Conservation (phyloP, 495 filamentous ascomycete species). For the Beverwykella pulmonaria region DNA sequence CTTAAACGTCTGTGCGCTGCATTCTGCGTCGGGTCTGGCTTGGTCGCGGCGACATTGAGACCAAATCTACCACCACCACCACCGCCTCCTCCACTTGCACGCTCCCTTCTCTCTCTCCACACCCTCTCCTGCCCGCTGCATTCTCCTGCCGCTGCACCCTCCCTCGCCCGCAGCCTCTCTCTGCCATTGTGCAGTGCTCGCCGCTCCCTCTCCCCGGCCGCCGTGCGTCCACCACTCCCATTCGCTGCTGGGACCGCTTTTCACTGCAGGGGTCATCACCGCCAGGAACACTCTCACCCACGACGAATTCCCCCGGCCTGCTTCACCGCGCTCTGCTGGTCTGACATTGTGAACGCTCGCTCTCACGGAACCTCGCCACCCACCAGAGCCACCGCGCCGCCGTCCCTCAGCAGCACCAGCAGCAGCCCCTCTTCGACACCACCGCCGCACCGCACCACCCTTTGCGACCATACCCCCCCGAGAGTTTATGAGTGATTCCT, state of each 20-base stretch:
- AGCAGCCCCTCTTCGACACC: slow-evolving; percentile 20
- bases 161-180: not conserved
- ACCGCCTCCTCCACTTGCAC: not conserved
- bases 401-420: not conserved
- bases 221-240: not conserved
- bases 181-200: slow-evolving; percentile 3
- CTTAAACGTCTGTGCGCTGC: not conserved
- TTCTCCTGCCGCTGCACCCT: not conserved
- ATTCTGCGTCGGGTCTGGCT: not conserved
- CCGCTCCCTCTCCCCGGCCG: not conserved
- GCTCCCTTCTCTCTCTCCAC: not conserved
- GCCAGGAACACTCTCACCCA: slow-evolving; percentile 5
- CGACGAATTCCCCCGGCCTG: slow-evolving; percentile 14
- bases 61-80: not conserved
- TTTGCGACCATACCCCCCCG: slow-evolving; percentile 3
- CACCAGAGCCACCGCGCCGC: not conserved
- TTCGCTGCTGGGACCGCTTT: not conserved
- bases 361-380: not conserved
- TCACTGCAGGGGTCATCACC: slow-evolving; percentile 7
- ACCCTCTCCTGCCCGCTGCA: not conserved
- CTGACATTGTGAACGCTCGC: not conserved
- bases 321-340: not conserved
- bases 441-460: slow-evolving; percentile 14
- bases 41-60: not conserved
- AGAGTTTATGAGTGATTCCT: slow-evolving; percentile 34